phyloP scores from a whole-genome alignment of 495 filamentous ascomycete species.

The Clohesyomyces aquaticus region DNA sequence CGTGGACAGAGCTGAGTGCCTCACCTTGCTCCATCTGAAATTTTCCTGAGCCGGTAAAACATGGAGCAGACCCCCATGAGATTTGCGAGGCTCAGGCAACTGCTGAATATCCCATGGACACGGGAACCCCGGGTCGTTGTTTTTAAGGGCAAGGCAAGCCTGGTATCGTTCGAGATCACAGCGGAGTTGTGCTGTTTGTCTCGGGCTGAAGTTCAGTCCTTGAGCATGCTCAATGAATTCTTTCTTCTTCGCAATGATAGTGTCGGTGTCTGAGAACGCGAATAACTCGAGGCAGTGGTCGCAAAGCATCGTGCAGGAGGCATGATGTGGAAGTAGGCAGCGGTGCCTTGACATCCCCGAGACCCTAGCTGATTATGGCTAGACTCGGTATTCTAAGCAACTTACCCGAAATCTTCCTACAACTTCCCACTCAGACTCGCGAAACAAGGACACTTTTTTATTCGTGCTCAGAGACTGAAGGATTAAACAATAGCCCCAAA shows the following conservation, averaged over 20 bases:
- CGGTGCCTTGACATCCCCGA: background rate
- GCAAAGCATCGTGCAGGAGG: slow-evolving; percentile 1
- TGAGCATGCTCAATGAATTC: background rate
- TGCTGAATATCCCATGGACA: background rate
- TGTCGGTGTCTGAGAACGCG: background rate
- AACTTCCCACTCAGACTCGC: no score
- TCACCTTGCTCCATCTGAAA: background rate
- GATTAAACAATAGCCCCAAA: no score
- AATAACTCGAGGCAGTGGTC: background rate
- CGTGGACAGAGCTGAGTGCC: background rate
- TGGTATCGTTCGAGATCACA: background rate
- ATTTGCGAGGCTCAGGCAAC: background rate
- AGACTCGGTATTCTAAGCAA: background rate
- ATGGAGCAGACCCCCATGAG: background rate
- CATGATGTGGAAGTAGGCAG: background rate
- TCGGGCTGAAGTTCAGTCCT: background rate
- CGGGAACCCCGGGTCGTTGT: background rate
- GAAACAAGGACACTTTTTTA: no score
- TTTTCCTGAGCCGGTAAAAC: background rate
- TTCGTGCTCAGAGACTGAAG: no score
- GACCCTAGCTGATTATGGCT: no score
- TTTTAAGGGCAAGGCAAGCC: background rate
- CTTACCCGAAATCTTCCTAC: no score
- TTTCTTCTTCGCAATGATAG: background rate
- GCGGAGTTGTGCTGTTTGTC: background rate